phyloP scores from a whole-genome alignment of 2,329 filamentous ascomycete species.

The Trichoderma pleuroti region DNA sequence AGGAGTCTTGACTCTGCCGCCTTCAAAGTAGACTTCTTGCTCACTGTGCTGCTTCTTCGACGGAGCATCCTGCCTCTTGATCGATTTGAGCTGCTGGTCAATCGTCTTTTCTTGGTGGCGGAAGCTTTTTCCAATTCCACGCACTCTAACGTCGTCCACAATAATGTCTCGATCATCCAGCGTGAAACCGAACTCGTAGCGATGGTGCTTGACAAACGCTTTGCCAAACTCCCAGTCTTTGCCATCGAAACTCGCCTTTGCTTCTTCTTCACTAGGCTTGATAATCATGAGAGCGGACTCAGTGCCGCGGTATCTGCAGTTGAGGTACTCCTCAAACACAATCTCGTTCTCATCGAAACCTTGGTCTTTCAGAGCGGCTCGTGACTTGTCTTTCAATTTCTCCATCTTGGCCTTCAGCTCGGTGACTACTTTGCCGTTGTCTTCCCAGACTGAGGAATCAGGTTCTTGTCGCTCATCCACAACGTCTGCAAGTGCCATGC shows the following conservation, averaged over 20 bases:
- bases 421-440: slow-evolving; percentile 53
- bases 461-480: slow-evolving; percentile 88
- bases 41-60: slow-evolving; percentile 61
- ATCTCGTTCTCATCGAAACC: slow-evolving; percentile 74
- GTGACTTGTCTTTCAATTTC: slow-evolving; percentile 74
- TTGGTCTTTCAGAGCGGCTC: slow-evolving; percentile 64
- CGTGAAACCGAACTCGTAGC: slow-evolving; percentile 91
- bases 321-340: slow-evolving; percentile 86
- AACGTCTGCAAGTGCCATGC: slow-evolving; percentile 89
- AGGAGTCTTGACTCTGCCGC: slow-evolving; percentile 70
- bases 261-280: slow-evolving; percentile 64
- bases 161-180: slow-evolving; percentile 81
- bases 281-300: slow-evolving; percentile 89
- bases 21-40: slow-evolving; percentile 78
- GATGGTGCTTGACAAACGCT: slow-evolving; percentile 82
- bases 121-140: slow-evolving; percentile 87
- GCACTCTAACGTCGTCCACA: slow-evolving; percentile 81
- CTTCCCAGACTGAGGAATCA: slow-evolving; percentile 60
- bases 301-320: slow-evolving; percentile 87
- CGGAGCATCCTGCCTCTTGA: slow-evolving; percentile 57
- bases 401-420: slow-evolving; percentile 71
- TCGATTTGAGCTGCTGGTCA: slow-evolving; percentile 73
- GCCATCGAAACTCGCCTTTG: slow-evolving; percentile 54
- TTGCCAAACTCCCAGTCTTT: slow-evolving; percentile 78
- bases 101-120: slow-evolving; percentile 75